Evolutionary conservation across 768 basidiomycete genomes (phyloP).

Genomic region (Dendrothele bispora): DNA sequence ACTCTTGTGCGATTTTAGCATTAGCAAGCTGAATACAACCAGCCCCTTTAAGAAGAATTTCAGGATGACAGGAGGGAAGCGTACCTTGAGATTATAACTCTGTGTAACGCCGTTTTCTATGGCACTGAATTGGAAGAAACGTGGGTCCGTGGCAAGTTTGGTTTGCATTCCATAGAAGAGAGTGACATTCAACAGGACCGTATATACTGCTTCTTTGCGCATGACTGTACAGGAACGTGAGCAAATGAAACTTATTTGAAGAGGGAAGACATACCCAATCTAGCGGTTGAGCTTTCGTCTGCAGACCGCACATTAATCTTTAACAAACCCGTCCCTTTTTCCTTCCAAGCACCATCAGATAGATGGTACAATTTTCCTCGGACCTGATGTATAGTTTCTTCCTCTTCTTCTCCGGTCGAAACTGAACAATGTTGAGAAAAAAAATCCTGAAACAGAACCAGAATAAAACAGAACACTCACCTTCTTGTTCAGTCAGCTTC

Average conservation of each 20-base stretch:
- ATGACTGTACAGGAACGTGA: conserved; percentile 51
- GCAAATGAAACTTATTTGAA: conserved; percentile 4
- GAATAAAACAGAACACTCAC: conserved; percentile 34
- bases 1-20: conserved; percentile 69
- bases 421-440: conserved; percentile 36
- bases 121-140: conserved; percentile 75
- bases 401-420: conserved; percentile 80
- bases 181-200: conserved; percentile 70
- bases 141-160: conserved; percentile 70
- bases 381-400: conserved; percentile 73
- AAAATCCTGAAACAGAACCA: neutral
- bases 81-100: conserved; percentile 77
- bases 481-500: conserved; percentile 68
- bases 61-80: conserved; percentile 21
- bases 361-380: conserved; percentile 75
- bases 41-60: conserved; percentile 21
- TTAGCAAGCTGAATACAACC: conserved; percentile 51
- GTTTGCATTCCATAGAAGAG: conserved; percentile 81
- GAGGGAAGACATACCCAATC: conserved; percentile 49
- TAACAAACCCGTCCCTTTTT: conserved; percentile 70
- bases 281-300: conserved; percentile 69
- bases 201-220: conserved; percentile 83
- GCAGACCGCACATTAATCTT: conserved; percentile 65
- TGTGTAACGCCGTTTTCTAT: conserved; percentile 59
- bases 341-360: conserved; percentile 67